Base-by-base conservation (phyloP, 768 basidiomycete species). In the Amanita jacksonii region DNA sequence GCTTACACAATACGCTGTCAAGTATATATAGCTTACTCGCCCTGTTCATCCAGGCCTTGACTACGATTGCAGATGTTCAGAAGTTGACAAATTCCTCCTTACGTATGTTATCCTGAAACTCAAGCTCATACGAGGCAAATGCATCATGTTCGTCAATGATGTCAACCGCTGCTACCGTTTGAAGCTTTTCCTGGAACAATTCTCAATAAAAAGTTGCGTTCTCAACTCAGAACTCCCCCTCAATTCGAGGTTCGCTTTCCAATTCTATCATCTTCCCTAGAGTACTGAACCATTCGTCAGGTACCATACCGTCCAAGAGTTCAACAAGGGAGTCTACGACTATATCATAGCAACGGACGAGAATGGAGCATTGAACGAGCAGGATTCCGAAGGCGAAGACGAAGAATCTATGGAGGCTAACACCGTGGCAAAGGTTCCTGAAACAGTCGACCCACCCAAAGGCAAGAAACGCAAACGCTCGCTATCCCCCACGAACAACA, bases 301-400 rank as follows among this genome's bases (percentile, higher is more conserved):
- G 61, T 96, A 92, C 56, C 96, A 99, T 56, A 84, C 85, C 1
- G 96, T 99, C 1, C 93, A 99, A 54, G 96, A 97, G 62, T 99
- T 99, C 57, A 99, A 99, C 62, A 87, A 89, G 53, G 96, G 96
- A 2, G 89, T 96, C 6, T 98, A 97, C 54, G 92, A 99, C 59
- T 97, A 98, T 60, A 91, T 98, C 50, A 96, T 99, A 43, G 96
- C 96, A 1, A 94, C 93, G 8, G 94, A 98, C 57, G 96, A 98
- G 63, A 79, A 78, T 46, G 76, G 78, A 1, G 67, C 69, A 3
- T 68, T 66, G 3, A 65, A 67, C 1, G 76, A 76, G 42, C 63
- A 68, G 8, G 73, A 66, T 30, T 59, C 58, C 4, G 63, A 60
- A 9, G 61, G 60, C 1, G 62, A 64, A 9, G 61, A 60, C 1